Evolutionary conservation across 306 rosid genomes (phyloP), one percentile per base, ranked within the genome.

Genomic region (Castanea crenata): DNA sequence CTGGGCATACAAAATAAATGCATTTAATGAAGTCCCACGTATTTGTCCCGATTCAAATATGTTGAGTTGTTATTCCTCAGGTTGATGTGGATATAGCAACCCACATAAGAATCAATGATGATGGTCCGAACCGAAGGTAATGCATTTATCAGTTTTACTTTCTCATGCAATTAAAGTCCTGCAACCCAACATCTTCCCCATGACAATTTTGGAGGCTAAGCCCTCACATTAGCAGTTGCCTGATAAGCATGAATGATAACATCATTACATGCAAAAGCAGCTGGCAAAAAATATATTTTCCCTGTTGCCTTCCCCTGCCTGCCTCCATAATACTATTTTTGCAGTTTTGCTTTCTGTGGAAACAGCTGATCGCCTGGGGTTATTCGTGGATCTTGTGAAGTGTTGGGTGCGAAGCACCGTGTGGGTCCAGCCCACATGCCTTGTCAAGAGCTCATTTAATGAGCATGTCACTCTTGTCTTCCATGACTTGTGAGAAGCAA

Each of bases 81-180:
- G 90, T 92, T 83, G 97, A 92, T 79, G 94, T 94, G 81, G 97
- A 94, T 85, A 83, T 92, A 79, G 98, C 94, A 76, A 92, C 97
- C 74, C 97, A 77, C 77, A 80, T 92, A 83, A 85, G 14, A n/a
- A n/a, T 94, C 77, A 57, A 69, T 5, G 87, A 84, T 9, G 98
- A 94, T 46, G 90, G 97, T 75, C 93, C 91, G 20, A 75, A 85
- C 76, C 84, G 93, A 79, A 94, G 97, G 97, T 91, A 89, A 85
- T 62, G 44, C 82, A 55, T 55, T 29, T 27, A 7, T 73, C 76
- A 14, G 57, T 63, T 55, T 79, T 76, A 77, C 71, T 71, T 73
- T 57, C 51, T 38, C 52, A 76, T 44, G 67, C 61, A 58, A 73
- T 65, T 51, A 12, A 74, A 76, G 59, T 73, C 72, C 58, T 71